A percentile compares a stretch with the other conserved stretches of the same genome.
These are phyloP conservation scores for Blastobotrys serpentis DNA, from an alignment of 1,139 yeast genomes.

Conservation along the genomic window DNA sequence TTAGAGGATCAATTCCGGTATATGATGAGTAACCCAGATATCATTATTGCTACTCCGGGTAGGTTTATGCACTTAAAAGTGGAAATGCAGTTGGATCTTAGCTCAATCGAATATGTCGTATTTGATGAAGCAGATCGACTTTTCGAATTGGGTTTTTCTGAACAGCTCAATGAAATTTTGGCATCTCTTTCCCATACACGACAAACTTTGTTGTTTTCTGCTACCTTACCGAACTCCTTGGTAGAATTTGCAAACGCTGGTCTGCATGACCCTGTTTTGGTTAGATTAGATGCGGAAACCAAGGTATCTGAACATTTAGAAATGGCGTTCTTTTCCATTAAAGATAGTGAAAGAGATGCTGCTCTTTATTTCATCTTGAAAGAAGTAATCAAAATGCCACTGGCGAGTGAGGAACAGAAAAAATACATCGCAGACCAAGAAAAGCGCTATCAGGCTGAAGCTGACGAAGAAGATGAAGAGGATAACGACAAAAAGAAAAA, in stretches of 20 bases:
- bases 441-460: slow-evolving; percentile 15
- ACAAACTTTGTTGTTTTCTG: slow-evolving; percentile 89
- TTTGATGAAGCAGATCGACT: slow-evolving; percentile 98
- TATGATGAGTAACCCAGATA: slow-evolving; percentile 94
- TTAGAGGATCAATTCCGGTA: slow-evolving; percentile 91
- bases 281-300: slow-evolving; percentile 87
- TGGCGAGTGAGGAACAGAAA: slow-evolving; percentile 54
- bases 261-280: slow-evolving; percentile 83
- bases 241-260: slow-evolving; percentile 99
- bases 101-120: slow-evolving; percentile 81
- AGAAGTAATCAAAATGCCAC: slow-evolving; percentile 81
- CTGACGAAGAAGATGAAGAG: slow-evolving; percentile 51
- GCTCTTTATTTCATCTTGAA: slow-evolving; percentile 72
- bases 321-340: slow-evolving; percentile 81
- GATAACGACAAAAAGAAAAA: slow-evolving; percentile 34
- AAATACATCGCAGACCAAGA: slow-evolving; percentile 52
- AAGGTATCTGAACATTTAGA: slow-evolving; percentile 88
- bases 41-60: slow-evolving; percentile 96
- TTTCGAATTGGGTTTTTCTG: slow-evolving; percentile 96
- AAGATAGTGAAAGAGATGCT: slow-evolving; percentile 87
- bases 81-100: slow-evolving; percentile 87
- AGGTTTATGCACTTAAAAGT: slow-evolving; percentile 92
- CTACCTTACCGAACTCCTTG: slow-evolving; percentile 87
- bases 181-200: slow-evolving; percentile 78
- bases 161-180: slow-evolving; percentile 85